Percentiles rank a stretch among this genome's conserved stretches.
These are phyloP conservation scores for Conticribra weissflogii DNA, from an alignment of 108 stramenopile species.

Conservation along the genomic window DNA sequence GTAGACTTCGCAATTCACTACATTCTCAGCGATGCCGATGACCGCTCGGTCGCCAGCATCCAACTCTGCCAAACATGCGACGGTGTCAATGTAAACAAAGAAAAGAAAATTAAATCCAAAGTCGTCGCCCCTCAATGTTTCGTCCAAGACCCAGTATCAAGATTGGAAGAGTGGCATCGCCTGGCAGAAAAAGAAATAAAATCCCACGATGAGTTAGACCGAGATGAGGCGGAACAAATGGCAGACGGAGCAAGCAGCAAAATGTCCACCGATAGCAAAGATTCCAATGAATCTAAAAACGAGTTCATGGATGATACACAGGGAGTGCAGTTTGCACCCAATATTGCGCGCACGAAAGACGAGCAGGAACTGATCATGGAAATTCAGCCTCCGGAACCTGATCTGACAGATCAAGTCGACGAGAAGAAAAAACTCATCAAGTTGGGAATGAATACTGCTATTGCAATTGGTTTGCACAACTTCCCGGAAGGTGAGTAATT, in stretches of 20 bases:
- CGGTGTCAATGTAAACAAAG: conserved; percentile 25
- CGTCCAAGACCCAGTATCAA: neutral
- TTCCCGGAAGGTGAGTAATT: conserved; percentile 93
- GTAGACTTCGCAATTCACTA: too few relatives aligned
- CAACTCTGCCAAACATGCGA: too few relatives aligned
- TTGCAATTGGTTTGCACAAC: conserved; percentile 89
- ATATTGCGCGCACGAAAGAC: neutral
- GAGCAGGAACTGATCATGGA: neutral
- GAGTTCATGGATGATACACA: neutral
- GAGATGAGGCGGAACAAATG: neutral
- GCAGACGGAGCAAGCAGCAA: neutral
- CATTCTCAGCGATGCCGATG: too few relatives aligned
- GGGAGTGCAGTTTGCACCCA: neutral
- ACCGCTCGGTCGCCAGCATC: too few relatives aligned
- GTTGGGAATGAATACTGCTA: conserved; percentile 79
- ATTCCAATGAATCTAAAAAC: neutral
- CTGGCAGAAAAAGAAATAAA: conserved; percentile 6
- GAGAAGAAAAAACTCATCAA: conserved; percentile 50
- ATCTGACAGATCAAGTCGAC: neutral
- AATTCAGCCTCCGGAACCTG: neutral
- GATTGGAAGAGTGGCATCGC: conserved; percentile 2
- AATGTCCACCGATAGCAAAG: neutral
- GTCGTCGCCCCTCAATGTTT: conserved; percentile 14
- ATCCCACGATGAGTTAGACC: neutral
- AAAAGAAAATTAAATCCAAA: neutral